Percentiles rank a stretch among this genome's conserved stretches.
Evolutionary conservation across 2,329 filamentous ascomycete genomes (phyloP).

Genomic region (Stemphylium lycopersici): DNA sequence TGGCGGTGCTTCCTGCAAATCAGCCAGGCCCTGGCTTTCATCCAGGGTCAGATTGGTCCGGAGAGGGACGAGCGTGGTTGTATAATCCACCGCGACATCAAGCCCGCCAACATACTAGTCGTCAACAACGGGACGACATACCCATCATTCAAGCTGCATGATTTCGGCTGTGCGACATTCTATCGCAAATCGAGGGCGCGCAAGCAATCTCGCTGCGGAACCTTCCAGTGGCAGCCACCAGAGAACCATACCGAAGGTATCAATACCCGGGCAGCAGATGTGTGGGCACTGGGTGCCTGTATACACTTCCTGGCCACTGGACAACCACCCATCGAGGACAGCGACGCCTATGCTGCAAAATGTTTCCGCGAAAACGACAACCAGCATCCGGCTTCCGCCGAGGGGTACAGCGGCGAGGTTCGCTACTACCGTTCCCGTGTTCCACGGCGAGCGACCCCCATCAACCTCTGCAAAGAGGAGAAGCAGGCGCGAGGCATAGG

Average conservation of each 20-base stretch:
- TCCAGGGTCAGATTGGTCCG: constrained; percentile 28
- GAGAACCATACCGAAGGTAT: constrained; percentile 31
- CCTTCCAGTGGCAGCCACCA: constrained; percentile 38
- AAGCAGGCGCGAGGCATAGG: constrained; percentile 13
- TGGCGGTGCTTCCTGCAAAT: constrained; percentile 40
- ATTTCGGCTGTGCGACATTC: constrained; percentile 28
- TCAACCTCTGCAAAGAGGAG: constrained; percentile 23
- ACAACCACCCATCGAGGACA: constrained; percentile 19
- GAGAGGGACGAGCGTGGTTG: background rate
- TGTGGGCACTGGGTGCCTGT: constrained; percentile 42
- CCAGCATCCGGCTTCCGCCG: background rate
- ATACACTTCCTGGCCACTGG: constrained; percentile 39
- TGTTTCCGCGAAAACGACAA: background rate
- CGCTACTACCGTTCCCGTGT: constrained; percentile 25
- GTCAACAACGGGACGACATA: constrained; percentile 29
- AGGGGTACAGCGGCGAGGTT: constrained; percentile 1
- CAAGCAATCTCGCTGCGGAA: constrained; percentile 17
- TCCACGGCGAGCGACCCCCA: constrained; percentile 26
- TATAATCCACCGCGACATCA: constrained; percentile 35
- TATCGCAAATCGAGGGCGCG: constrained; percentile 5
- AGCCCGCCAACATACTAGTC: constrained; percentile 39
- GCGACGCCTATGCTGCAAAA: background rate
- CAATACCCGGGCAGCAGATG: constrained; percentile 34
- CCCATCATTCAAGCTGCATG: constrained; percentile 35
- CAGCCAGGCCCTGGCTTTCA: constrained; percentile 33